Conservation (phyloP, 2,329 filamentous ascomycete species). For the Xylariales sp. region DNA sequence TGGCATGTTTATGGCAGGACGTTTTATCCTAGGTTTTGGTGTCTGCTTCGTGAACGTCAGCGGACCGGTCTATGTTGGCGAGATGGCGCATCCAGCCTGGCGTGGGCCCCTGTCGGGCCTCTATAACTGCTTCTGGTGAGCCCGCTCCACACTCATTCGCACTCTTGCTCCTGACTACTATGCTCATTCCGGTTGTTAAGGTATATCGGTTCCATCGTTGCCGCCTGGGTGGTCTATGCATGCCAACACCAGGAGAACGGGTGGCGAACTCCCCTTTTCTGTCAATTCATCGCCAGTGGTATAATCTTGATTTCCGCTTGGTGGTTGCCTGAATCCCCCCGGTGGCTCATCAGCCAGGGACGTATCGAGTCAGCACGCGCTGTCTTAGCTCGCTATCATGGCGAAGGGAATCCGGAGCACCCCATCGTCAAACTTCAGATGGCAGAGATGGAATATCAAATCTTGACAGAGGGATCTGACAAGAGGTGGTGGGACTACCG, state of each 20-base stretch:
- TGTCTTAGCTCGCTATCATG: slow-evolving; percentile 51
- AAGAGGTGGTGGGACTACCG: slow-evolving; percentile 56
- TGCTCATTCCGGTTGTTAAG: slow-evolving; percentile 44
- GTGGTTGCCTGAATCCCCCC: slow-evolving; percentile 13
- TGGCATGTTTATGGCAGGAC: slow-evolving; percentile 48
- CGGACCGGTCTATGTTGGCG: slow-evolving; percentile 55
- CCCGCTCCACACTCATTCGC: slow-evolving; percentile 8
- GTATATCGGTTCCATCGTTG: slow-evolving; percentile 35
- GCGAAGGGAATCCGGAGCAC: slow-evolving; percentile 44
- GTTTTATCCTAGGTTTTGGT: slow-evolving; percentile 49
- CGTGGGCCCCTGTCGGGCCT: slow-evolving; percentile 55
- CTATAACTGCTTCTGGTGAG: slow-evolving; percentile 36
- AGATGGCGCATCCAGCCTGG: slow-evolving; percentile 57
- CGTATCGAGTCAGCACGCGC: slow-evolving; percentile 10
- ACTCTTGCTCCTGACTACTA: slow-evolving; percentile 7
- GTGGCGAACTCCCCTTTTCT: slow-evolving; percentile 54
- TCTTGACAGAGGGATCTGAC: slow-evolving; percentile 39
- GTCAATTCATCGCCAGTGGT: slow-evolving; percentile 37
- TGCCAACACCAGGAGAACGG: slow-evolving; percentile 22
- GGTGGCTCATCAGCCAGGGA: slow-evolving; percentile 1
- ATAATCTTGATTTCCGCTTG: slow-evolving; percentile 36
- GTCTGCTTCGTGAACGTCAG: slow-evolving; percentile 52
- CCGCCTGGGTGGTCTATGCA: slow-evolving; percentile 42
- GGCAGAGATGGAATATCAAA: slow-evolving; percentile 46
- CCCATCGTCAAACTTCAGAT: slow-evolving; percentile 50